Percentiles rank a stretch among this genome's conserved stretches.
phyloP scores from a whole-genome alignment of 2,329 filamentous ascomycete species.

The Trichoderma simmonsii region DNA sequence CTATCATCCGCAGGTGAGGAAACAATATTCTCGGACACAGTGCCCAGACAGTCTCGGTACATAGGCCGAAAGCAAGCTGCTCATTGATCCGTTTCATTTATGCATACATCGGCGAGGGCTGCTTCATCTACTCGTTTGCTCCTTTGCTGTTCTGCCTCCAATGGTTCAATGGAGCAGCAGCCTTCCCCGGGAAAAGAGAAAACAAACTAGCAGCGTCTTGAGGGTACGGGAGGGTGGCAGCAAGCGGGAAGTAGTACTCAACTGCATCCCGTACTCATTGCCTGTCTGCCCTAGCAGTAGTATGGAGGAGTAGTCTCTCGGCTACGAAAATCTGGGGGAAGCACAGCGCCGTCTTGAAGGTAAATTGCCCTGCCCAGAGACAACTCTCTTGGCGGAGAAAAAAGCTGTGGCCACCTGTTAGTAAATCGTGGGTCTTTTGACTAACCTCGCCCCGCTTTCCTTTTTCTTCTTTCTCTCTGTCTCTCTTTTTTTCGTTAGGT shows the following conservation, averaged over 20 bases:
- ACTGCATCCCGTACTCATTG: not conserved
- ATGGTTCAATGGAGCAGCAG: not conserved
- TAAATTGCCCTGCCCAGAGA: not conserved
- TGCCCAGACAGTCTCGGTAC: not conserved
- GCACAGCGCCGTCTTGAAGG: constrained; percentile 1
- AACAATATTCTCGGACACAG: not conserved
- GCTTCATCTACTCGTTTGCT: not conserved
- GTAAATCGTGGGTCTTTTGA: not conserved
- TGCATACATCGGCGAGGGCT: not conserved
- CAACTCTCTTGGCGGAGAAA: not conserved
- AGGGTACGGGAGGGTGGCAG: not conserved
- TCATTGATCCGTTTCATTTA: not conserved
- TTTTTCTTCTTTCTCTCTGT: not conserved
- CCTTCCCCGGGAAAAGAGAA: not conserved
- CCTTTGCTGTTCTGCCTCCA: not conserved
- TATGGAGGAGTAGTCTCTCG: constrained; percentile 4
- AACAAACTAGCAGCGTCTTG: not conserved
- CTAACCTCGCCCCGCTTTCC: not conserved
- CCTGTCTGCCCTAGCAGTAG: not conserved
- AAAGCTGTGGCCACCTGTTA: constrained; percentile 11
- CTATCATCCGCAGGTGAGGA: not conserved
- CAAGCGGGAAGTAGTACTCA: not conserved
- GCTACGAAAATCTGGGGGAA: constrained; percentile 15
- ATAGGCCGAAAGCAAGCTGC: not conserved
- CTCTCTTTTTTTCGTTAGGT: not conserved